Evolutionary conservation across 1,284 basidiomycete species (phyloP), one percentile per base, ranked within the genome.

Genomic region (Tilletiopsis washingtonensis): DNA sequence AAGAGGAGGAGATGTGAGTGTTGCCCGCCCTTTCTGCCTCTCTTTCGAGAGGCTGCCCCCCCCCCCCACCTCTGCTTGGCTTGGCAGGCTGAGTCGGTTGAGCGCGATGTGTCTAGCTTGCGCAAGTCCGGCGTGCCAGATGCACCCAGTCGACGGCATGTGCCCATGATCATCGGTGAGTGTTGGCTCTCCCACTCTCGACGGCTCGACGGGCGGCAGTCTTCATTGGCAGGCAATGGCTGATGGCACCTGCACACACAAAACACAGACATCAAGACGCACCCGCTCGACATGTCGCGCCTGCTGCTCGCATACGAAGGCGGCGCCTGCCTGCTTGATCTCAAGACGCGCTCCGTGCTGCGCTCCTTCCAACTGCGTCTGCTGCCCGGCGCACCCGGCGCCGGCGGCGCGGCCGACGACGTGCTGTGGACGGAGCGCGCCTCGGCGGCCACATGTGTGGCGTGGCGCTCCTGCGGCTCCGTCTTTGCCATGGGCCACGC

Each of bases 301-400:
- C 62, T 91, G 6, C 83, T 93, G 43, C 77, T 93, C 23, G 87
- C 82, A 2, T 91, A 89, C 73, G 82, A 84, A 76, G 86, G 85
- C 81, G 64, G 57, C 75, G 62, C 59, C 1, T 56, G 66, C 12
- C 55, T 71, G 0, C 57, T 69, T 34, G 65, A 69, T 37, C 45
- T 71, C 29, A 62, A 58, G 32, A 57, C 63, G 42, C 56, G 57
- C n/a, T 45, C 57, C 0, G 61, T 64, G 24, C 49, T 69, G 40
- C 54, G 53, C 26, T 61, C 66, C 17, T 71, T 53, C 39, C 64
- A 64, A 38, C 53, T 71, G 4, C 56, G 66, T 9, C 46, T 70
- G 4, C 54, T 71, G 2, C 69, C 69, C 1, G 68, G 69, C 14
- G 59, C 65, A 1, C 53, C 56, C 1, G 69, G 69, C 1, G 50